Conservation (phyloP, 2,329 filamentous ascomycete species). For the Beauveria pseudobassiana region DNA sequence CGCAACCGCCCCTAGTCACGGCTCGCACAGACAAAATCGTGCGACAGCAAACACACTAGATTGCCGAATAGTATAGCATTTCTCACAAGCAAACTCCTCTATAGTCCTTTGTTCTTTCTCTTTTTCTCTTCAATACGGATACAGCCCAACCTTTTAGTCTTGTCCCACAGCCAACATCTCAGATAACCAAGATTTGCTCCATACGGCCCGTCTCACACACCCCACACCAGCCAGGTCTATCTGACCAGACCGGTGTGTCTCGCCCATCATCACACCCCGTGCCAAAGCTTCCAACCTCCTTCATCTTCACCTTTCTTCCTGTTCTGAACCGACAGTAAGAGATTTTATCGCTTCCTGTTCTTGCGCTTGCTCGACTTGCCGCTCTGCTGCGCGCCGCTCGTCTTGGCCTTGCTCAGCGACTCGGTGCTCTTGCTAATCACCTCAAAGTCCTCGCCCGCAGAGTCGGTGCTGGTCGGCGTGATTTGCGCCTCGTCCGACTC, state of each 20-base stretch:
- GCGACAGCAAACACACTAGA: neutral
- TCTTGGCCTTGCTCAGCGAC: conserved; percentile 44
- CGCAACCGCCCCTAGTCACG: too few relatives aligned
- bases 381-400: conserved; percentile 36
- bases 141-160: neutral
- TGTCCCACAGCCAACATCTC: neutral
- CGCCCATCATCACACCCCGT: neutral
- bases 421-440: conserved; percentile 54
- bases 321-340: neutral
- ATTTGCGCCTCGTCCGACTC: conserved; percentile 43
- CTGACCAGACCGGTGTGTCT: neutral
- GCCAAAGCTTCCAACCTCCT: neutral
- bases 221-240: neutral
- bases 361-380: conserved; percentile 42
- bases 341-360: conserved; percentile 46
- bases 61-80: neutral
- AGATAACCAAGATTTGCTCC: neutral
- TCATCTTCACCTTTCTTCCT: neutral
- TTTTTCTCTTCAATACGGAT: neutral
- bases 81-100: conserved; percentile 4
- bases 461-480: conserved; percentile 46
- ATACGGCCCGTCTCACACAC: neutral
- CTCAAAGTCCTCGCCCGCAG: conserved; percentile 54
- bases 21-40: neutral
- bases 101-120: neutral